Conservation (phyloP, 2,329 filamentous ascomycete genomes). For the Ophiostoma populinum region DNA sequence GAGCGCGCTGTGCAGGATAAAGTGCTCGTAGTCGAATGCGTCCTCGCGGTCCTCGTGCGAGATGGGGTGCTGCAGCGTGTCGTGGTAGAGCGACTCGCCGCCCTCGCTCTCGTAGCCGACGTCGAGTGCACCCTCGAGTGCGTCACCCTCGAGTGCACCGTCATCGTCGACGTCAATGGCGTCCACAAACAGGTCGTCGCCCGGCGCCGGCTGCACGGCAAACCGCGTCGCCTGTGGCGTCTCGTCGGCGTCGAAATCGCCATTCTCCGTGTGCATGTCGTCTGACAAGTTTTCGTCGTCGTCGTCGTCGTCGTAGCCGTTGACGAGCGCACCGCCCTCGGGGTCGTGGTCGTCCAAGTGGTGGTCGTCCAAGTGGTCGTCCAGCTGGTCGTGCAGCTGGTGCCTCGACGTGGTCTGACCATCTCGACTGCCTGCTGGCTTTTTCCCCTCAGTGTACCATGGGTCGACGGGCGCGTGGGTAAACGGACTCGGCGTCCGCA, state of each 20-base stretch:
- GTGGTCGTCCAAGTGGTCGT: constrained; percentile 17
- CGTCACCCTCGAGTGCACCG: too few species aligned
- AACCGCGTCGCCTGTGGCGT: background rate
- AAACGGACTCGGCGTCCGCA: constrained; percentile 63
- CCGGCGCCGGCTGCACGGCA: constrained; percentile 12
- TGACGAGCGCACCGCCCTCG: too few species aligned
- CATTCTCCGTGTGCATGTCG: constrained; percentile 25
- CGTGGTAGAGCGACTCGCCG: constrained; percentile 45
- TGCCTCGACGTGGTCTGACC: constrained; percentile 9
- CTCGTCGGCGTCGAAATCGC: constrained; percentile 17
- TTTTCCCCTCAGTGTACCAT: constrained; percentile 24
- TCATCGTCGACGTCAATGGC: constrained; percentile 17
- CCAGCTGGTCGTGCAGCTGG: background rate
- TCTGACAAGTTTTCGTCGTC: constrained; percentile 17
- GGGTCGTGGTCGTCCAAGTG: constrained; percentile 10
- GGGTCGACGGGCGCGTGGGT: constrained; percentile 48
- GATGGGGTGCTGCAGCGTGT: constrained; percentile 38
- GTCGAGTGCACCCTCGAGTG: too few species aligned
- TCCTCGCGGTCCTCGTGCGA: constrained; percentile 89
- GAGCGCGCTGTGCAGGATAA: constrained; percentile 86
- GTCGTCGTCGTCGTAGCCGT: constrained; percentile 2
- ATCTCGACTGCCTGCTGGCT: too few species aligned
- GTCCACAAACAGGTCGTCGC: constrained; percentile 16
- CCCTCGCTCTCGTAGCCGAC: constrained; percentile 40
- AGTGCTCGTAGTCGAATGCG: constrained; percentile 92